Evolutionary conservation across 495 filamentous ascomycete genomes (phyloP).

Genomic region (Neurospora sublineolata): DNA sequence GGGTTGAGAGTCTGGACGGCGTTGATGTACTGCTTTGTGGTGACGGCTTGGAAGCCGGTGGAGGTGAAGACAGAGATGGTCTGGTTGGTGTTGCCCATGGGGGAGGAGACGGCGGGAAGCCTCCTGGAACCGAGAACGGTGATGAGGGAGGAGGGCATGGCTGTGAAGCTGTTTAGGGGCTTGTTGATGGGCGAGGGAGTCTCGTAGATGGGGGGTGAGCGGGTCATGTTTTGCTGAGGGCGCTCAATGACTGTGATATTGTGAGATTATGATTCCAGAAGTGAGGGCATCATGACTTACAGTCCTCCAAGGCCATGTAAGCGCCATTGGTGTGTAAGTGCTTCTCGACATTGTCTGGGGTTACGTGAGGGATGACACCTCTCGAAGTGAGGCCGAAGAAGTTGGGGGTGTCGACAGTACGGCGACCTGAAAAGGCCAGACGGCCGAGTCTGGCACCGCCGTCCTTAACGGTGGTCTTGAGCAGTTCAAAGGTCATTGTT

Average conservation of each 20-base stretch:
- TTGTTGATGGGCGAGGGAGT: constrained; percentile 28
- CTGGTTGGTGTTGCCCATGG: constrained; percentile 58
- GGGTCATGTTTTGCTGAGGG: constrained; percentile 31
- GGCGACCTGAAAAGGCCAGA: constrained; percentile 47
- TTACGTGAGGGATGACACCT: constrained; percentile 73
- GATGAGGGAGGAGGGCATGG: constrained; percentile 38
- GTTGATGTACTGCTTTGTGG: constrained; percentile 53
- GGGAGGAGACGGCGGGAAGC: constrained; percentile 60
- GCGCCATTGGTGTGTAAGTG: constrained; percentile 54
- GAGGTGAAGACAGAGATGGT: constrained; percentile 71
- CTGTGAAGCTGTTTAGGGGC: constrained; percentile 63
- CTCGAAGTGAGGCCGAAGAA: constrained; percentile 70
- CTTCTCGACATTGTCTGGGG: constrained; percentile 66
- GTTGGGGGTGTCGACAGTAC: constrained; percentile 63
- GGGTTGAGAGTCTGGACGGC: constrained; percentile 53
- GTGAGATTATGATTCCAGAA: constrained; percentile 10
- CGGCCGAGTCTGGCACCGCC: constrained; percentile 46
- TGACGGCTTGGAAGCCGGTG: constrained; percentile 64
- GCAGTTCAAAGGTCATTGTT: constrained; percentile 30
- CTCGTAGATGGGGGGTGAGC: constrained; percentile 31
- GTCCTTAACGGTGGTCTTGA: constrained; percentile 23
- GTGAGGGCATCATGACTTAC: constrained; percentile 41
- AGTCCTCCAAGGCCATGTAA: constrained; percentile 86
- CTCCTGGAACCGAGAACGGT: constrained; percentile 72
- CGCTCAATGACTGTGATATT: constrained; percentile 63